Base-by-base conservation (phyloP, 345 rosid species). In the Gossypium sturtianum region DNA sequence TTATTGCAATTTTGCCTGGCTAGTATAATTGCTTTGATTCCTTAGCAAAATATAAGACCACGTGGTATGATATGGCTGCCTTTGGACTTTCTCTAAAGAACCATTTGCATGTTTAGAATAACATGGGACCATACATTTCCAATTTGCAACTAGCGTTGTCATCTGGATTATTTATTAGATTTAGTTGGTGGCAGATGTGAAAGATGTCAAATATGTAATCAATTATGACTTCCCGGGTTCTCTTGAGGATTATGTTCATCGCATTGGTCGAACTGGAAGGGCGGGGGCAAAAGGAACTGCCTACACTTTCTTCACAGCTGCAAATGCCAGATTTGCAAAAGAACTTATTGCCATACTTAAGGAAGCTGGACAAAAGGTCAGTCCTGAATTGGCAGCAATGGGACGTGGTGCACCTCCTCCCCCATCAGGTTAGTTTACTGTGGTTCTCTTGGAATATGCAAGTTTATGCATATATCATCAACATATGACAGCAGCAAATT, bases 241-340 rank as follows among this genome's bases (percentile, higher is more conserved):
- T 53, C 91, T 93, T 7, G 99, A 96, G 78, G 99, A 96, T 86
- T 96, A 96, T 68, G 99, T 96, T 63, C 99, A 96, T 71, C 91
- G 98, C 34, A 96, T 96, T 74, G 99, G 99, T 71, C 82, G 99
- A 77, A 93, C 99, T 0, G 99, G 99, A 75, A 96, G 99, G 71
- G 99, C 99, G 0, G 99, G 99, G 43, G 99, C 99, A 1, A 96
- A 93, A 84, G 99, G 99, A 80, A 96, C 99, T 59, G 99, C 98
- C 4, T 96, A 96, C 83, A 85, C 91, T 45, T 96, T 93, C 89
- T 96, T 96, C 89, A 93, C 98, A 16, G 97, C 91, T 59, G 90
- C 93, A 34, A 96, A 96, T 83, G 99, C 98, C 43, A 90, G 99
- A 75, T 96, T 90, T 64, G 97, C 99, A 1, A 96, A 93, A 82